These are phyloP conservation scores for Arthroderma sp. DNA, from an alignment of 2,329 filamentous ascomycete genomes.

Conservation along the genomic window DNA sequence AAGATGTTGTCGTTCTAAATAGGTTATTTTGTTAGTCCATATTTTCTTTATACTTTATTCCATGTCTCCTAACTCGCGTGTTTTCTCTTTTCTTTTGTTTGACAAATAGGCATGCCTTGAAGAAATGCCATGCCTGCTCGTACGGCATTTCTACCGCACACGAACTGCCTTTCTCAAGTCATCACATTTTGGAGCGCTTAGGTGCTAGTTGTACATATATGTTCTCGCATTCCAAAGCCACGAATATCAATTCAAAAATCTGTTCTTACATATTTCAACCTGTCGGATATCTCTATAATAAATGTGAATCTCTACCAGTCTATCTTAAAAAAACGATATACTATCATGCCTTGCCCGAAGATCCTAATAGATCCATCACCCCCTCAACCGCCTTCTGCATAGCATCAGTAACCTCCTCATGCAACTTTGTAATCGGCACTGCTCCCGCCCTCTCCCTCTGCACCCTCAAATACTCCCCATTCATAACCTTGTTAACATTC, in stretches of 20 bases:
- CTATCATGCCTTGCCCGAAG: slow-evolving; percentile 22
- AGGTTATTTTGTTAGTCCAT: background rate
- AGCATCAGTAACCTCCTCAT: slow-evolving; percentile 41
- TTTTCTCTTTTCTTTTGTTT: background rate
- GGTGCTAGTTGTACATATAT: background rate
- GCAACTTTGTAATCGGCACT: slow-evolving; percentile 39
- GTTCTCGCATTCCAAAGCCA: background rate
- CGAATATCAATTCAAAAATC: too few relatives aligned
- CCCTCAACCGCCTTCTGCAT: slow-evolving; percentile 45
- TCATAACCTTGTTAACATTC: slow-evolving; percentile 48
- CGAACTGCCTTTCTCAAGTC: too few relatives aligned
- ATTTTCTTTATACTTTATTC: background rate
- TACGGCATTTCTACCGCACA: too few relatives aligned
- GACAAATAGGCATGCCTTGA: background rate
- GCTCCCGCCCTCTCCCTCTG: slow-evolving; percentile 38
- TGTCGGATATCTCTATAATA: too few relatives aligned
- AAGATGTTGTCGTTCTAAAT: slow-evolving; percentile 61
- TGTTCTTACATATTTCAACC: too few relatives aligned
- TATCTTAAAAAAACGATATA: background rate
- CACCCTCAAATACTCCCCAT: slow-evolving; percentile 36
- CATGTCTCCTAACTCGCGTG: background rate
- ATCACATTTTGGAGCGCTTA: too few relatives aligned
- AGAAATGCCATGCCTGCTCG: too few relatives aligned
- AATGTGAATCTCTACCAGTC: background rate
- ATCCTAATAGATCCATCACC: slow-evolving; percentile 40